Conservation (phyloP, 1,284 basidiomycete genomes). For the Malassezia caprae region DNA sequence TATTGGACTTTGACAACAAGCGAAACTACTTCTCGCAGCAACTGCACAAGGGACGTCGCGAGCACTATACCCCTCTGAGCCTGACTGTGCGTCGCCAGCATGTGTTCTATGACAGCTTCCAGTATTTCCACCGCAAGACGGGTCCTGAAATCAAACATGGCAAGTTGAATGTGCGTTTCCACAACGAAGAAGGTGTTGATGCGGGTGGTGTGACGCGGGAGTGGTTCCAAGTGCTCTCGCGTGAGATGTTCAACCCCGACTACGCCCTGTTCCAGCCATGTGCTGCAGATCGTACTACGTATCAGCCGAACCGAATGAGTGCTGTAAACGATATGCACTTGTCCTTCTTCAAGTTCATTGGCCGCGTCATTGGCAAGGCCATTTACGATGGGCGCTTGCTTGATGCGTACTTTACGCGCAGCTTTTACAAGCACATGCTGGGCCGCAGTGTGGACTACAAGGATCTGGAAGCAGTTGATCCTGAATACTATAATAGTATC, state of each 20-base stretch:
- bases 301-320: constrained; percentile 92
- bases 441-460: constrained; percentile 43
- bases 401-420: constrained; percentile 85
- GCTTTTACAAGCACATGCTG: constrained; percentile 47
- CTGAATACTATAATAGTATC: constrained; percentile 72
- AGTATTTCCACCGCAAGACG: constrained; percentile 73
- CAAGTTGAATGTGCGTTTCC: constrained; percentile 92
- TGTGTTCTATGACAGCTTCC: constrained; percentile 96
- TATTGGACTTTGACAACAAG: constrained; percentile 99
- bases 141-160: constrained; percentile 97
- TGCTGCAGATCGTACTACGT: constrained; percentile 73
- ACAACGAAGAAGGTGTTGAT: constrained; percentile 94
- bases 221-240: constrained; percentile 95
- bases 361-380: constrained; percentile 86
- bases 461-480: constrained; percentile 44
- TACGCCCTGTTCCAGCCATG: constrained; percentile 94
- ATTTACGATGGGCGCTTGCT: constrained; percentile 89
- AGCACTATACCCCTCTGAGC: constrained; percentile 73
- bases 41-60: constrained; percentile 68
- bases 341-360: constrained; percentile 97
- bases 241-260: constrained; percentile 99
- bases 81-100: constrained; percentile 83
- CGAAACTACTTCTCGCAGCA: constrained; percentile 97
- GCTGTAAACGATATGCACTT: constrained; percentile 75
- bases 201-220: constrained; percentile 95